These are phyloP conservation scores for Micractinium sp. DNA, from an alignment of 139 green algal species.

Conservation along the genomic window DNA sequence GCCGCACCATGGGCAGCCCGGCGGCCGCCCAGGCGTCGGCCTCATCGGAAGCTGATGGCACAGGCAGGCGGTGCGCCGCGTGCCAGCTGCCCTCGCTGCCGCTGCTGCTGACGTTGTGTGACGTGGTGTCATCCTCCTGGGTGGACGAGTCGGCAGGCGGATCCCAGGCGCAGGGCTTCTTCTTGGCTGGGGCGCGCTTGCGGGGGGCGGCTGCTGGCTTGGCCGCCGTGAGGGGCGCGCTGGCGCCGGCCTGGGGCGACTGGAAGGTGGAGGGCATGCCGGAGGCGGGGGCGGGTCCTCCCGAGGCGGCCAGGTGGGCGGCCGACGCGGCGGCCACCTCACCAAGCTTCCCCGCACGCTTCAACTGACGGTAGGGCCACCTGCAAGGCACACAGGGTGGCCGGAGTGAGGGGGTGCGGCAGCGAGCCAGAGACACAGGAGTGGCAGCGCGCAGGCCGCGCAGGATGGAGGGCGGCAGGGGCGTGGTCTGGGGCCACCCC, in stretches of 20 bases:
- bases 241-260: no score
- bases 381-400: background rate
- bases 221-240: background rate
- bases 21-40: background rate
- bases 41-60: background rate
- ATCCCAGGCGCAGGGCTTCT: background rate
- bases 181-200: background rate
- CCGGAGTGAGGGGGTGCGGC: no score
- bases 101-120: background rate
- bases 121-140: background rate
- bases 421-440: no score
- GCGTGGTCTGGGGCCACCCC: background rate
- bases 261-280: background rate
- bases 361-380: slow-evolving; percentile 25
- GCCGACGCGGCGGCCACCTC: background rate
- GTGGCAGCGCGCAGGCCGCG: no score
- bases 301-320: background rate
- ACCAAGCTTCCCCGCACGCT: slow-evolving; percentile 12
- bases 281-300: background rate
- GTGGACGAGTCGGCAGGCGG: background rate
- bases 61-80: background rate
- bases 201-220: background rate
- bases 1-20: background rate
- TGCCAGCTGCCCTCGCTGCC: slow-evolving; percentile 26
- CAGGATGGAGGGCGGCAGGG: no score